Evolutionary conservation across 2,329 filamentous ascomycete genomes (phyloP), one percentile per base, ranked within the genome.

Genomic region (Colletotrichum magnum): DNA sequence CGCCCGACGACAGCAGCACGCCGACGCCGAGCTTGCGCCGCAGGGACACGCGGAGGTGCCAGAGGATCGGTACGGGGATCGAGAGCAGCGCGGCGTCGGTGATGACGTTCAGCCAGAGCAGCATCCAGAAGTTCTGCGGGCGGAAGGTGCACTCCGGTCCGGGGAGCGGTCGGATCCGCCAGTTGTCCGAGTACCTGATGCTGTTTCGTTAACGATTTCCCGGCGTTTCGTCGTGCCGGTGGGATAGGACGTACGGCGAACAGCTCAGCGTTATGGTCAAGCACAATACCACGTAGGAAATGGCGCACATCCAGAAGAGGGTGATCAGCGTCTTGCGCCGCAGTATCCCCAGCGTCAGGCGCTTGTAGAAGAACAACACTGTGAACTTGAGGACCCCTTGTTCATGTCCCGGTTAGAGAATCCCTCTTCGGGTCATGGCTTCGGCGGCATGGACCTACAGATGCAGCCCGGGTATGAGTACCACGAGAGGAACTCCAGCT

Each of bases 361-460:
- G 73, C 18, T 72, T 72, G 39, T 76, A 77, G 58, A 77, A 77
- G 67, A 74, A 75, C 3, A 77, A 59, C 0, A 76, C 73, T 6
- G 70, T 72, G 47, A 76, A 75, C 64, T 77, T 77, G 6, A 77
- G 28, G 3, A 72, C 65, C 75, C 75, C 75, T 76, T 36, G 2
- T 6, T 4, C 7, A 9, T 4, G 3, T 2, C 5, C 28, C 28
- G 28, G 28, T 32, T 4, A 32, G 24, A 1, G 7, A 1, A 5
- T 10, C 6, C 4, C 3, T 1, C 3, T 70, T 9, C 72, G 60
- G 9, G 10, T 10, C 6, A 6, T 6, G n/a, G 1, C 1, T 7
- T 0, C 1, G 4, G 2, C 4, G 6, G 6, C 6, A 9, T 1
- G 5, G 16, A 71, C 72, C 21, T 61, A 76, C 75, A 77, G 26